Evolutionary conservation across 495 filamentous ascomycete species (phyloP), one percentile per base, ranked within the genome.

Genomic region (Neohortaea acidophila): DNA sequence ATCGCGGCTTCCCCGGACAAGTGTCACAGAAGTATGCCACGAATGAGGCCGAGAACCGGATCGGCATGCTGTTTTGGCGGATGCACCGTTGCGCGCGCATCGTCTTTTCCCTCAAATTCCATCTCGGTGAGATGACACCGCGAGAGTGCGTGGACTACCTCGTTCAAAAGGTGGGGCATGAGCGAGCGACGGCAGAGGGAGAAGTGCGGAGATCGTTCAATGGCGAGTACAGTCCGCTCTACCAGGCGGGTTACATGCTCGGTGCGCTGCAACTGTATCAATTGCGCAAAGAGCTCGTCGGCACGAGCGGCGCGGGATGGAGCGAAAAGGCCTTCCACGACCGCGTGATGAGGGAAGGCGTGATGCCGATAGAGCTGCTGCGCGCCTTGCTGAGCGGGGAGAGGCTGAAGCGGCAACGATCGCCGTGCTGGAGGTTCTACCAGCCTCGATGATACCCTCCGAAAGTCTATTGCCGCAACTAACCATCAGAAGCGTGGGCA

Each of bases 61-160:
- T 69, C 25, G 66, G 65, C 2, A 63, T 63, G 43, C 49, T 71
- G 18, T 70, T 69, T 47, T 48, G 45, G 45, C 55, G 67, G n/a
- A 65, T 72, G 52, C 67, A 72, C 48, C 61, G 68, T 21, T 69
- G 65, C 38, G 59, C 59, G 13, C 61, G 67, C 4, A 70, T 72
- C 41, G 49, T 66, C 17, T 72, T 70, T 53, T 64, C 59, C 0
- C 47, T 70, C 10, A 58, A 59, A 30, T 72, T 67, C 46, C 66
- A 70, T 49, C 57, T 72, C 0, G 62, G 64, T 14, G 36, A 57
- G 30, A 55, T 69, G 48, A 52, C 47, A 15, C 55, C 64, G 2
- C 47, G 52, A 36, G 63, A 70, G 32, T 72, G 67, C 41, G 59
- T 72, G 21, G 64, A 70, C 35, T 39, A 68, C 15, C 25, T 48